Conservation (phyloP, 176 grass and related monocot species). For the Raddia guianensis region DNA sequence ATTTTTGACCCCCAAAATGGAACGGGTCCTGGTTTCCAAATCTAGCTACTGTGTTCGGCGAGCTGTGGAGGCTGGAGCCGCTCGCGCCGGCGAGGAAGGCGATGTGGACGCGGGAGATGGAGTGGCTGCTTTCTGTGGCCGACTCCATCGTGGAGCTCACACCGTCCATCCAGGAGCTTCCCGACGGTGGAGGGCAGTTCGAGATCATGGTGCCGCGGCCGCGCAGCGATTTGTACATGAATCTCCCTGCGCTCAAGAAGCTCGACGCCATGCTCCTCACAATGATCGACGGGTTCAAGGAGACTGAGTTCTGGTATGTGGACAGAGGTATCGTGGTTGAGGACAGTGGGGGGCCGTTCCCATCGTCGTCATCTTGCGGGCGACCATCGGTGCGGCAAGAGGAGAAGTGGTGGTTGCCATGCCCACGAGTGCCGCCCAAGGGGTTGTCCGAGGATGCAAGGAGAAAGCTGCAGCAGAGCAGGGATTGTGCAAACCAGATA, state of each 20-base stretch:
- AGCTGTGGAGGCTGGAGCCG: constrained; percentile 97
- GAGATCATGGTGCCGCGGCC: constrained; percentile 95
- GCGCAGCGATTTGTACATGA: constrained; percentile 91
- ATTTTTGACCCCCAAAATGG: not conserved
- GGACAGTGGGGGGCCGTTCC: constrained; percentile 60
- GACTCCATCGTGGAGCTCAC: constrained; percentile 94
- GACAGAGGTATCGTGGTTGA: constrained; percentile 87
- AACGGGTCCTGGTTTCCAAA: not conserved
- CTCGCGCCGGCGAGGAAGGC: constrained; percentile 80
- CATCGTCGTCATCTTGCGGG: constrained; percentile 58
- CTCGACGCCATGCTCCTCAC: constrained; percentile 92
- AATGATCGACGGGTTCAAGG: constrained; percentile 83
- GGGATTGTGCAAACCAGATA: constrained; percentile 97
- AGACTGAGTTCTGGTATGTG: constrained; percentile 93
- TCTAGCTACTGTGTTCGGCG: constrained; percentile 91
- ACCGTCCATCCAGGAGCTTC: constrained; percentile 91
- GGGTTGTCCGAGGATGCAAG: constrained; percentile 78
- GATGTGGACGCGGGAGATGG: constrained; percentile 97
- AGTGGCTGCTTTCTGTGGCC: constrained; percentile 86
- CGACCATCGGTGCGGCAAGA: constrained; percentile 86
- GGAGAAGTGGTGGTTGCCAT: constrained; percentile 98
- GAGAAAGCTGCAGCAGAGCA: constrained; percentile 86
- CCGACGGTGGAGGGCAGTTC: constrained; percentile 74
- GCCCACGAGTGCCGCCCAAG: constrained; percentile 75
- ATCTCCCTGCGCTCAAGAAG: constrained; percentile 93